phyloP scores from a whole-genome alignment of 1,284 basidiomycete species.

The Heterobasidion annosum region DNA sequence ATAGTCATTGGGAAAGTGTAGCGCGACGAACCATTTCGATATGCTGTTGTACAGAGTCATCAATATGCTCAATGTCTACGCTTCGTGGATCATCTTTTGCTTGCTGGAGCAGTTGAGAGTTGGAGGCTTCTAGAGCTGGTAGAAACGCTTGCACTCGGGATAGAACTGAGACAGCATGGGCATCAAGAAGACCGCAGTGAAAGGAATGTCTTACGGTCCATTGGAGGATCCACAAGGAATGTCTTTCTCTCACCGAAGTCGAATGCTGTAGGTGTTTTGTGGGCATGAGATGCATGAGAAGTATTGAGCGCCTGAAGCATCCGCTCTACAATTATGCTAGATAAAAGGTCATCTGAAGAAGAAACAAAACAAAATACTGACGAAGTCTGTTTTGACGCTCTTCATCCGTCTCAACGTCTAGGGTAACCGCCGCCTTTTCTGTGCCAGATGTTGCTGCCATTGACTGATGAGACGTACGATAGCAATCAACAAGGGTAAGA shows the following conservation, averaged over 20 bases:
- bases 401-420: constrained; percentile 26
- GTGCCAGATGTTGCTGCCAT: neutral
- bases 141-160: constrained; percentile 56
- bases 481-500: no score
- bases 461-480: no score
- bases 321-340: constrained; percentile 12
- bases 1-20: neutral
- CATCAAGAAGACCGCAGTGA: neutral
- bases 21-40: constrained; percentile 53
- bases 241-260: constrained; percentile 20
- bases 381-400: constrained; percentile 23
- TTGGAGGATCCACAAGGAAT: constrained; percentile 18
- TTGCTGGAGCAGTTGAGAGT: constrained; percentile 35
- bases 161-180: constrained; percentile 31
- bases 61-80: constrained; percentile 56
- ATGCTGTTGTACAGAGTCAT: constrained; percentile 34
- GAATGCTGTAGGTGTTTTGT: constrained; percentile 8
- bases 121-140: constrained; percentile 54
- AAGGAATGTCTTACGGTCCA: constrained; percentile 21
- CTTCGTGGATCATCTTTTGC: constrained; percentile 32
- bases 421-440: constrained; percentile 10
- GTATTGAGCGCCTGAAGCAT: constrained; percentile 19
- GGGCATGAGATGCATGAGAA: constrained; percentile 1
- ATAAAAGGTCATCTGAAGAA: neutral
- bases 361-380: constrained; percentile 12